Conservation (phyloP, 495 filamentous ascomycete genomes). For the Trypethelium eluteriae region DNA sequence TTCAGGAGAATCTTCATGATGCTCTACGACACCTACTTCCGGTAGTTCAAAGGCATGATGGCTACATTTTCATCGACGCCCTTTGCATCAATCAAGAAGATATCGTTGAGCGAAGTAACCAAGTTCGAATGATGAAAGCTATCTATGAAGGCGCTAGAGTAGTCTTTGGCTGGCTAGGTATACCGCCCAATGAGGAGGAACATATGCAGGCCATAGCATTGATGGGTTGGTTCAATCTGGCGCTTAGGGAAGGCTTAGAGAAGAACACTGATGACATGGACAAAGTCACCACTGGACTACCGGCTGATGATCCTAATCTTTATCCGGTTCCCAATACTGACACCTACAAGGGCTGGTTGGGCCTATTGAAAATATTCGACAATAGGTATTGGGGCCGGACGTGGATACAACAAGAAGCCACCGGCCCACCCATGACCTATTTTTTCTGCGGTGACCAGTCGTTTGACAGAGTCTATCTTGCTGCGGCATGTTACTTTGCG, state of each 20-base stretch:
- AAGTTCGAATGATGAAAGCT: constrained; percentile 16
- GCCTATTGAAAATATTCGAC: background rate
- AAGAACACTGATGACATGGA: background rate
- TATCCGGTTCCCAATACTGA: background rate
- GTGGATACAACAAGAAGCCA: background rate
- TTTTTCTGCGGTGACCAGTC: background rate
- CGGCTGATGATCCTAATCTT: background rate
- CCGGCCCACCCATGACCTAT: background rate
- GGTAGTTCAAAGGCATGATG: background rate
- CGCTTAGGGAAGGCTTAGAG: background rate
- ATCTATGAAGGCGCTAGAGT: constrained; percentile 22
- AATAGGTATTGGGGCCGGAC: background rate
- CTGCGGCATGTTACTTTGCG: background rate
- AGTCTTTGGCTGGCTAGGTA: constrained; percentile 36
- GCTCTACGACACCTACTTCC: background rate
- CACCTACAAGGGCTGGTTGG: background rate
- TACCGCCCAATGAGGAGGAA: background rate
- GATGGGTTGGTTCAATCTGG: background rate
- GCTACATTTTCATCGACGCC: constrained; percentile 25
- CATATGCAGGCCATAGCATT: background rate
- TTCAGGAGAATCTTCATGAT: constrained; percentile 8
- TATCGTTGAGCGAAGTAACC: constrained; percentile 7
- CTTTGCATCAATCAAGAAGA: constrained; percentile 19
- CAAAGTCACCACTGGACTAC: background rate
- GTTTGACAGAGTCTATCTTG: background rate